Base-by-base conservation (phyloP, 2,329 filamentous ascomycete species). In the Xylariaceae sp. region DNA sequence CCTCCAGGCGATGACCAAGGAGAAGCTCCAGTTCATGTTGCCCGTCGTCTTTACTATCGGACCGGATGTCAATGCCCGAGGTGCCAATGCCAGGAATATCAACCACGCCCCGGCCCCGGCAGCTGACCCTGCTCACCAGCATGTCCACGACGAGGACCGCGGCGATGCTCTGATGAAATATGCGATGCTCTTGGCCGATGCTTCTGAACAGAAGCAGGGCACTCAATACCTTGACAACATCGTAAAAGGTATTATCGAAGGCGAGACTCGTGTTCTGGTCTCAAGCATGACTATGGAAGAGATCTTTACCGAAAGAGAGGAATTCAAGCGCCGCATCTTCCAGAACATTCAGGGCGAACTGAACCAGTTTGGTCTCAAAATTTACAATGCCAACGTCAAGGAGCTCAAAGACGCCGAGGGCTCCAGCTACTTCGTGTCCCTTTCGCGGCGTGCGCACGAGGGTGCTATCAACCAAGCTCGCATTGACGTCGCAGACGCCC, bases 201-300 rank as follows among this genome's bases (percentile, higher is more conserved):
- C 71, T 9, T 63, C 61, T 35, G 72, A 71, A 2, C 71, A 74
- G 58, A 72, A 63, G 36, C 66, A 65, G 35, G 57, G 66, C 30
- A 66, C 71, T 68, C 56, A 79, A 47, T 87, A 92, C 69, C 83
- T 94, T 14, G 86, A 87, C 62, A 87, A 87, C 58, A 95, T 95
- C 54, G 86, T 95, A 68, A 92, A 90, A 68, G 89, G 89, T 52
- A 90, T 95, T 66, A 94, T 95, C 59, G 89, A 95, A 67, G 90
- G 90, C 54, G 90, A 95, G 68, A 91, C 87, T 1, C 81, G 90
- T 51, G 86, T 89, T 6, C 82, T 95, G 46, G 87, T 95, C 39
- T 89, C 85, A 0, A 85, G 82, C 59, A 92, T 95, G 87, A 91
- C 88, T n/a, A 92, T 94, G 87, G 89, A 92, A 65, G 89, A 94